Evolutionary conservation across 129 eudicot genomes (phyloP), one percentile per base, ranked within the genome.

Genomic region (Gnaphalium uliginosum): DNA sequence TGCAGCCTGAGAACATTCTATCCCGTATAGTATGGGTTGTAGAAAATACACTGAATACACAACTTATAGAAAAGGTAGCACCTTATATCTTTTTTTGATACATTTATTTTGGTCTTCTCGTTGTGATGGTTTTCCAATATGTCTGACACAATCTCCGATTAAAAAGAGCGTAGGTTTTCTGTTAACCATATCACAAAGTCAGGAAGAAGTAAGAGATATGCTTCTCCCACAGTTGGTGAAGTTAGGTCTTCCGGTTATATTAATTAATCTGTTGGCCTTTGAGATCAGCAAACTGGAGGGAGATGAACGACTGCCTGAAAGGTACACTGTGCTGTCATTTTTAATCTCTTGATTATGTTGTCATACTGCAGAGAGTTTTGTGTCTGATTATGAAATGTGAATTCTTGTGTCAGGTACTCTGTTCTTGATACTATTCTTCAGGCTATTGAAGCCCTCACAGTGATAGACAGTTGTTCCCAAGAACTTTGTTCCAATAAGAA

Each of bases 21-120:
- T 82, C 91, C 17, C 98, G 91, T 71, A 73, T 90, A 60, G 76
- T 94, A 69, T 94, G 98, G 97, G 80, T 94, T 83, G 88, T 83
- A 72, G 97, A 94, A 74, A 94, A 94, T 78, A 83, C 98, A 70
- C 80, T 94, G 72, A 94, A 88, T 81, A 87, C 83, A 21, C 89
- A 78, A 72, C 98, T 94, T 64, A 77, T 87, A 66, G 97, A 94
- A 84, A 90, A 84, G 96, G 96, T 90, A 73, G 57, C 66, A 78
- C 58, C 13, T 29, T 15, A 25, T 74, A 21, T 57, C 26, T 17
- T 33, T 69, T 3, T 53, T 6, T 53, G 2, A 18, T 24, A 24
- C 50, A 4, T 65, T 39, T 4, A 27, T 56, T 3, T 76, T 29
- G 24, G 29, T 64, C 7, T 25, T 54, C 22, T 9, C 6, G 32